Evolutionary conservation across 352 stramenopile genomes (phyloP).

Genomic region (Pythium insidiosum): DNA sequence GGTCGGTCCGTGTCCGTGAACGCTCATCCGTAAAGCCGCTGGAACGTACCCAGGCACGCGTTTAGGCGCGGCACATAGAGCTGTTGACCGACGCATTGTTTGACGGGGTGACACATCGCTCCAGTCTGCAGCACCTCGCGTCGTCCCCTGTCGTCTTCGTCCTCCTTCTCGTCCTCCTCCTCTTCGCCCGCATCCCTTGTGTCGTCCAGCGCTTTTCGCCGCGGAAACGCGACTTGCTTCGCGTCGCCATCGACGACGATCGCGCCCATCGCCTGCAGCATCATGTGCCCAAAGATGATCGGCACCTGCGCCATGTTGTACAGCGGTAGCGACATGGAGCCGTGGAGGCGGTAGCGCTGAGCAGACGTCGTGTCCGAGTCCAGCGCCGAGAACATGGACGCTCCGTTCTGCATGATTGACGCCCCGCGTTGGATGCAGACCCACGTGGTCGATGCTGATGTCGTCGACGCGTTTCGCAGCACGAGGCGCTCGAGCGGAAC

Average conservation of each 20-base stretch:
- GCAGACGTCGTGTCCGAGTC: constrained; percentile 29
- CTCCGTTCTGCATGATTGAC: constrained; percentile 48
- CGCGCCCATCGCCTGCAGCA: constrained; percentile 29
- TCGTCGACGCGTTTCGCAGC: constrained; percentile 12
- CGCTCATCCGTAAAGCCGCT: background rate
- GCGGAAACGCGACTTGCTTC: constrained; percentile 21
- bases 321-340: constrained; percentile 32
- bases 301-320: constrained; percentile 66
- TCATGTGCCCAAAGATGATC: constrained; percentile 55
- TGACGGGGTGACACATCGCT: background rate
- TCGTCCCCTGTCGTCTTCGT: too few relatives aligned
- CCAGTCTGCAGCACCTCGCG: too few relatives aligned
- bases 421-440: constrained; percentile 46
- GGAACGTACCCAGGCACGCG: constrained; percentile 31
- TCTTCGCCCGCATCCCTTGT: too few relatives aligned
- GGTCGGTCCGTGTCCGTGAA: too few relatives aligned
- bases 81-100: constrained; percentile 32
- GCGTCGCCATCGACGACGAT: constrained; percentile 32
- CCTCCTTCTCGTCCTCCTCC: too few relatives aligned
- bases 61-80: constrained; percentile 29
- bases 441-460: constrained; percentile 5
- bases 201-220: too few relatives aligned
- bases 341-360: constrained; percentile 43
- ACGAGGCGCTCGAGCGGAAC: constrained; percentile 40
- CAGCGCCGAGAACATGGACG: constrained; percentile 33